A percentile compares a stretch with the other conserved stretches of the same genome.
Evolutionary conservation across 2,329 filamentous ascomycete species (phyloP).

Genomic region (Curvularia verruculosa): DNA sequence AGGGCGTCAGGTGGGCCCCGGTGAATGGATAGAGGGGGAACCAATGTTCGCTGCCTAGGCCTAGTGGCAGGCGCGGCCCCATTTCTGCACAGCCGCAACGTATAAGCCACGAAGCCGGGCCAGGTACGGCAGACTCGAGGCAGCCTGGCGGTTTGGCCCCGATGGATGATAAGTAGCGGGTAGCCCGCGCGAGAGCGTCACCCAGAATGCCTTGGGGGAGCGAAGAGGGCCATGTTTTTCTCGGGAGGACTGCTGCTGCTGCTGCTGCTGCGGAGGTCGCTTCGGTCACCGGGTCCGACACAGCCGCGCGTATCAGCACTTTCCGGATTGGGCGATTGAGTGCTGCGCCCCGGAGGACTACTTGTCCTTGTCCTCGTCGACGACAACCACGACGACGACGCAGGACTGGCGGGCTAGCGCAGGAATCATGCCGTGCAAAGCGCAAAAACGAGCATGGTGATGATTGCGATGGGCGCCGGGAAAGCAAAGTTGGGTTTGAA

Average conservation of each 20-base stretch:
- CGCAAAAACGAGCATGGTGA: constrained; percentile 2
- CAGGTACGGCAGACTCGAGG: constrained; percentile 39
- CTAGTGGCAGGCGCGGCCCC: constrained; percentile 27
- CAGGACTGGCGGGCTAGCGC: constrained; percentile 3
- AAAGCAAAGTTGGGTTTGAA: constrained; percentile 13
- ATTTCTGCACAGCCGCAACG: constrained; percentile 35
- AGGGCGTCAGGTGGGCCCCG: constrained; percentile 21
- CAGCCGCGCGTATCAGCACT: constrained; percentile 32
- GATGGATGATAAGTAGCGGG: constrained; percentile 36
- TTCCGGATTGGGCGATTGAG: constrained; percentile 16
- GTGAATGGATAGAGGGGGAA: constrained; percentile 30
- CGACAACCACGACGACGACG: no score
- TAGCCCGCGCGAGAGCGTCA: constrained; percentile 20
- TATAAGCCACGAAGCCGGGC: constrained; percentile 23
- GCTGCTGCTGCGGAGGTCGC: constrained; percentile 9
- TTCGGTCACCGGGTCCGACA: constrained; percentile 37
- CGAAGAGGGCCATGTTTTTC: not conserved
- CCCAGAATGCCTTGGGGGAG: constrained; percentile 17
- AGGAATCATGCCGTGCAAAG: constrained; percentile 11
- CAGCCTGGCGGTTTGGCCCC: constrained; percentile 22
- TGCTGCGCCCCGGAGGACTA: constrained; percentile 32
- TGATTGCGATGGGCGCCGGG: constrained; percentile 9
- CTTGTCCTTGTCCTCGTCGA: constrained; percentile 12
- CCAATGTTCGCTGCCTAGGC: constrained; percentile 41
- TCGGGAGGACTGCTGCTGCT: not conserved